Evolutionary conservation across 1,284 basidiomycete genomes (phyloP), one percentile per base, ranked within the genome.

Genomic region (Boletellus deceptivus): DNA sequence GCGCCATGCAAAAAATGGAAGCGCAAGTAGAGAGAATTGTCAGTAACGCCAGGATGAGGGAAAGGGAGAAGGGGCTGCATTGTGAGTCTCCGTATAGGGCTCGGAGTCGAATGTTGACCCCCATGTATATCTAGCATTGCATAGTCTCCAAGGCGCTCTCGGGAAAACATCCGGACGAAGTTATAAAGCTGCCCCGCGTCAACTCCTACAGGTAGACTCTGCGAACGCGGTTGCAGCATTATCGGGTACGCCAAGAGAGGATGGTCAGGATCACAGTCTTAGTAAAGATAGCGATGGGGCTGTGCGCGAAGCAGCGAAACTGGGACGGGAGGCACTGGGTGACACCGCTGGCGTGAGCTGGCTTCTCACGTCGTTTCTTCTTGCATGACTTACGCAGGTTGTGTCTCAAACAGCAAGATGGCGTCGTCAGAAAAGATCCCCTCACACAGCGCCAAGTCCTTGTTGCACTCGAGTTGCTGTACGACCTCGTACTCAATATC

Each of bases 11-110:
- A 62, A 83, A 92, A 54, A 95, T 99, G 91, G 92, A 96, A 59
- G 86, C 92, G 55, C 96, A 99, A 68, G 96, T 99, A 13, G 95
- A 98, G 72, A 78, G 96, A 53, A 91, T 99, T 57, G 94, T 99
- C 17, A 93, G 88, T 62, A 93, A 91, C 67, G 91, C 94, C 3
- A 84, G 93, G 59, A 78, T 90, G 68, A 80, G 91, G 57, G 90
- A 93, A 67, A 88, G 85, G 69, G 87, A 90, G 64, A 91, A 89
- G 64, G 84, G 84, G 13, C 59, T 82, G 40, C 78, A 84, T 59
- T 85, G 86, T 89, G 58, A 63, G 79, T 72, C 18, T n/a, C 18
- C 14, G 29, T 18, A 40, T 22, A 34, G 5, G 17, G 14, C 22
- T 31, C 6, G 27, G 39, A 10, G 17, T 6, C 2, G 13, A n/a